Conservation (phyloP, 2,329 filamentous ascomycete genomes). For the Fusarium protoensiforme region DNA sequence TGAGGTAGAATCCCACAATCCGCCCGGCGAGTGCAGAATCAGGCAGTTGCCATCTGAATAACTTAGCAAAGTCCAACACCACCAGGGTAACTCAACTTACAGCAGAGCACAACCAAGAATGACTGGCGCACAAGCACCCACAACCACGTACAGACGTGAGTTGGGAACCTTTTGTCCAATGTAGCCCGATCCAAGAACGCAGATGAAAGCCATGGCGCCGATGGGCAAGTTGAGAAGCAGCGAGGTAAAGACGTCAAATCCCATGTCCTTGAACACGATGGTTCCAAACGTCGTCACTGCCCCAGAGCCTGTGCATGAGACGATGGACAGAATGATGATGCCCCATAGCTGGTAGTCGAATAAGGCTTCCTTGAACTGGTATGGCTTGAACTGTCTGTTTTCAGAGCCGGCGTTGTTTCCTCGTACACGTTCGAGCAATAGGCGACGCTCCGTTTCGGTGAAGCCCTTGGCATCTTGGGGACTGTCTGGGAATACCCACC, state of each 20-base stretch:
- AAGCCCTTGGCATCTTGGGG: conserved; percentile 46
- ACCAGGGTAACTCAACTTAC: background rate
- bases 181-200: conserved; percentile 46
- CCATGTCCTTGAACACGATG: conserved; percentile 49
- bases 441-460: conserved; percentile 40
- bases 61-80: background rate
- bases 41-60: conserved; percentile 40
- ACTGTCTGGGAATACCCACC: conserved; percentile 44
- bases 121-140: conserved; percentile 40
- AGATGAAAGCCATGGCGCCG: conserved; percentile 45
- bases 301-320: conserved; percentile 45
- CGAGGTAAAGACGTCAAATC: conserved; percentile 46
- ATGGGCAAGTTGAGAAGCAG: conserved; percentile 49
- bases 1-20: conserved; percentile 45
- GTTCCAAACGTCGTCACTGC: conserved; percentile 46
- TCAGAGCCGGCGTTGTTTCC: conserved; percentile 44
- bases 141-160: conserved; percentile 43
- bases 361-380: conserved; percentile 44
- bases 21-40: conserved; percentile 35
- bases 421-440: conserved; percentile 42
- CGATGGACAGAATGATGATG: conserved; percentile 43
- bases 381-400: conserved; percentile 41
- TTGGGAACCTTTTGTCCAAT: conserved; percentile 38
- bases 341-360: conserved; percentile 45
- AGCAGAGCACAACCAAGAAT: conserved; percentile 41